Evolutionary conservation across 2,329 filamentous ascomycete genomes (phyloP).

Genomic region (Aspergillus sp.): DNA sequence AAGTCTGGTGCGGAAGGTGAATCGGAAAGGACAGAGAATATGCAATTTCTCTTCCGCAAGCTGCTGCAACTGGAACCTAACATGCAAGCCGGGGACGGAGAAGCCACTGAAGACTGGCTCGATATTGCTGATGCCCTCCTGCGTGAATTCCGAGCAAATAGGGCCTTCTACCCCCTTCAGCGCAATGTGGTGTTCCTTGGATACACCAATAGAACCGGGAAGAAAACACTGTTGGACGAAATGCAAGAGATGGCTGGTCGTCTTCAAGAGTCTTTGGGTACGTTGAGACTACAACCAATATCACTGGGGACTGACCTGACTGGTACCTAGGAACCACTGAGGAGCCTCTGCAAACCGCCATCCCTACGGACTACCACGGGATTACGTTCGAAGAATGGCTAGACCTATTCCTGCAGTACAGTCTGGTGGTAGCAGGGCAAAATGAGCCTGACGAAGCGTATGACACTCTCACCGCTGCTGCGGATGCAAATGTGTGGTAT

Average conservation of each 20-base stretch:
- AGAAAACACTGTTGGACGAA: conserved; percentile 45
- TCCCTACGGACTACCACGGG: conserved; percentile 68
- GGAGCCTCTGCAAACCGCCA: conserved; percentile 34
- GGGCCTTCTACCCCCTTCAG: conserved; percentile 62
- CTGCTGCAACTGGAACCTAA: conserved; percentile 53
- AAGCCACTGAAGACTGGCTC: conserved; percentile 60
- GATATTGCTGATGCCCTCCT: conserved; percentile 63
- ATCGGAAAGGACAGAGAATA: conserved; percentile 45
- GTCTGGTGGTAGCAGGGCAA: conserved; percentile 71
- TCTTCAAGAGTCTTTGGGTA: conserved; percentile 49
- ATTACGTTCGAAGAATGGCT: conserved; percentile 86
- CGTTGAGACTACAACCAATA: neutral
- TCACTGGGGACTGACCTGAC: conserved; percentile 20
- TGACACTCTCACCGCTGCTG: conserved; percentile 75
- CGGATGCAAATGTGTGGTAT: conserved; percentile 81
- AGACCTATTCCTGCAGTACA: conserved; percentile 86
- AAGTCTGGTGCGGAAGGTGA: conserved; percentile 36
- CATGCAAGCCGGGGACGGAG: conserved; percentile 55
- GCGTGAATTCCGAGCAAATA: conserved; percentile 64
- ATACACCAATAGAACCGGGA: conserved; percentile 45
- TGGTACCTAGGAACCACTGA: conserved; percentile 28
- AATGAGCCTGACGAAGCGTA: conserved; percentile 75
- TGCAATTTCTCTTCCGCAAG: conserved; percentile 51
- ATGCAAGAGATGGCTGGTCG: conserved; percentile 50
- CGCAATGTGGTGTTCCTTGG: conserved; percentile 56